Base-by-base conservation (phyloP, 176 grass and related monocot genomes). In the Eragrostis nindensis region DNA sequence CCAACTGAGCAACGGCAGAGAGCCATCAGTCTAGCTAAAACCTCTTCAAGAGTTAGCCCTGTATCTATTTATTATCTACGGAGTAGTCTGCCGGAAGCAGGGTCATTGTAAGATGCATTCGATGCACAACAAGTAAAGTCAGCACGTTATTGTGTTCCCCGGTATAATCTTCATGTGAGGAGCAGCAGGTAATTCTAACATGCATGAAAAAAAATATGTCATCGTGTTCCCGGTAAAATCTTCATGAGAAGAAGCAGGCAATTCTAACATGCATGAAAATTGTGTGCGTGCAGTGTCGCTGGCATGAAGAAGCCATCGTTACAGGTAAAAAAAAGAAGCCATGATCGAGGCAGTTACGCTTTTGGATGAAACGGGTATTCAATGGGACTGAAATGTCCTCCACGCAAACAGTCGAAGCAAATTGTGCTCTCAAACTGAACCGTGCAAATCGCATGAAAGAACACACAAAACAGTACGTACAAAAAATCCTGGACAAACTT, bases 1-100 rank as follows among this genome's bases (percentile, higher is more conserved):
- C 73, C 50, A 43, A 78, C 55, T 18, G 68, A 78, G 81, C 32
- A 72, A 80, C 74, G 76, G 32, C 52, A 53, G 30, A 76, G 75
- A 74, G 47, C 76, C 15, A 40, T 62, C 75, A 52, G 62, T 18
- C n/a, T n/a, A n/a, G n/a, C n/a, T 18, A 15, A 70, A 73, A 64
- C 63, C 71, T 59, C 50, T 62, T 52, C 16, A 66, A 32, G 62
- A 14, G 26, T 52, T 78, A 29, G 41, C 73, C 64, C 54, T 42
- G 71, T 71, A 18, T 68, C 10, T 59, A 76, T 70, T 70, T 73
- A 41, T 26, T 73, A 76, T 78, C 43, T 63, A 36, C 32, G 32
- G 32, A 36, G 32, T 36, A 62, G 38, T 21, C 49, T 66, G 75
- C 26, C 24, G 9, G 19, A n/a, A 78, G 57, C 57, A 22, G 46